Evolutionary conservation across 2,329 filamentous ascomycete genomes (phyloP).

Genomic region (Fusarium poae): DNA sequence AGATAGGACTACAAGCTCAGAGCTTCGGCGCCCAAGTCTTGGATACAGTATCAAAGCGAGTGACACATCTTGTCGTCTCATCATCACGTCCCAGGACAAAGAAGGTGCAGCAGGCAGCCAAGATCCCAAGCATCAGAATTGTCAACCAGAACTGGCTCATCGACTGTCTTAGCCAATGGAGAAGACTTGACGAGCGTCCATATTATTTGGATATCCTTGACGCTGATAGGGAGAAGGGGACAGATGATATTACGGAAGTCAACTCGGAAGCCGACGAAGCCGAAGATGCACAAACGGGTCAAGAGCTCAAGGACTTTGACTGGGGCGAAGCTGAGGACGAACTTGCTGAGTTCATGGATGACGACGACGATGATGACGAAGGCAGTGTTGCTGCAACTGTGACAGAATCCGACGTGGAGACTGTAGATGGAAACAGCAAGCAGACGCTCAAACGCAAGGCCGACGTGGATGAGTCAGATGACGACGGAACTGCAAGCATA

Average conservation of each 20-base stretch:
- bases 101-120: conserved; percentile 89
- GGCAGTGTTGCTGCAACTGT: conserved; percentile 41
- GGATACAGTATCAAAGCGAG: conserved; percentile 68
- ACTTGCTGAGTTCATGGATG: conserved; percentile 78
- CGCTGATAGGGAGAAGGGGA: conserved; percentile 66
- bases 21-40: conserved; percentile 82
- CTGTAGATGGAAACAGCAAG: conserved; percentile 45
- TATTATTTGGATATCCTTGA: conserved; percentile 84
- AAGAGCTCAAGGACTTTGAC: conserved; percentile 69
- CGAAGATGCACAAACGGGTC: conserved; percentile 50
- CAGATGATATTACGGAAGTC: conserved; percentile 52
- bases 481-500: conserved; percentile 48
- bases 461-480: conserved; percentile 53
- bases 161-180: conserved; percentile 87
- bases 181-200: conserved; percentile 79
- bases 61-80: conserved; percentile 81
- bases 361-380: conserved; percentile 62
- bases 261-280: conserved; percentile 49
- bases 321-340: conserved; percentile 77
- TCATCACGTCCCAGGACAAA: conserved; percentile 81
- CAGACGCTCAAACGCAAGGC: conserved; percentile 54
- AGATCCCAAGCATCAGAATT: conserved; percentile 85
- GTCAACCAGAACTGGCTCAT: conserved; percentile 92
- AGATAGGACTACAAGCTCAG: conserved; percentile 87
- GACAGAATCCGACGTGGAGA: conserved; percentile 49